Conservation (phyloP, 495 filamentous ascomycete species). For the Terfezia boudieri region DNA sequence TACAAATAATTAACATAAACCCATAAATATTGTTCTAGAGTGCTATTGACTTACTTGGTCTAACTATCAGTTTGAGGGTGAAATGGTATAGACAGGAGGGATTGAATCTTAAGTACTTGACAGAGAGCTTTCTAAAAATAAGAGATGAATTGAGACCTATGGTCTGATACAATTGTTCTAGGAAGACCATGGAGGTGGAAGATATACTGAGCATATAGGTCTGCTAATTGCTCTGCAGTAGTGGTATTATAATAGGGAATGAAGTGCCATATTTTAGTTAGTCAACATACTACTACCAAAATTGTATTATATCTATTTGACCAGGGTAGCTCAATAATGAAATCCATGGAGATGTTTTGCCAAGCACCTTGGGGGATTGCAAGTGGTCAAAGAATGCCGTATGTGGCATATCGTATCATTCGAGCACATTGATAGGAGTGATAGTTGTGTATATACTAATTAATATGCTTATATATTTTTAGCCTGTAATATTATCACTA, state of each 20-base stretch:
- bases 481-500: background rate
- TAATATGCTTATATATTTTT: background rate
- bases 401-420: constrained; percentile 7
- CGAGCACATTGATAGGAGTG: background rate
- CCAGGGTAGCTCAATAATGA: background rate
- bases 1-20: background rate
- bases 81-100: background rate
- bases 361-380: background rate
- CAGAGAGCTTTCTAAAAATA: background rate
- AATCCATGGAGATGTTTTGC: background rate
- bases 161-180: background rate
- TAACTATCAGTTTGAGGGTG: background rate
- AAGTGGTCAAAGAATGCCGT: background rate
- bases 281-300: background rate
- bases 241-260: background rate
- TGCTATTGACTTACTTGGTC: background rate
- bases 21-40: background rate
- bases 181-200: background rate
- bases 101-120: background rate
- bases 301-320: background rate
- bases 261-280: background rate
- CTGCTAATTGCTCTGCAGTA: background rate
- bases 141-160: background rate
- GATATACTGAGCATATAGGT: background rate
- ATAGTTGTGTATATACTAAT: background rate